Evolutionary conservation across 208 protist species (phyloP).

Genomic region (Acanthamoeba sp.): DNA sequence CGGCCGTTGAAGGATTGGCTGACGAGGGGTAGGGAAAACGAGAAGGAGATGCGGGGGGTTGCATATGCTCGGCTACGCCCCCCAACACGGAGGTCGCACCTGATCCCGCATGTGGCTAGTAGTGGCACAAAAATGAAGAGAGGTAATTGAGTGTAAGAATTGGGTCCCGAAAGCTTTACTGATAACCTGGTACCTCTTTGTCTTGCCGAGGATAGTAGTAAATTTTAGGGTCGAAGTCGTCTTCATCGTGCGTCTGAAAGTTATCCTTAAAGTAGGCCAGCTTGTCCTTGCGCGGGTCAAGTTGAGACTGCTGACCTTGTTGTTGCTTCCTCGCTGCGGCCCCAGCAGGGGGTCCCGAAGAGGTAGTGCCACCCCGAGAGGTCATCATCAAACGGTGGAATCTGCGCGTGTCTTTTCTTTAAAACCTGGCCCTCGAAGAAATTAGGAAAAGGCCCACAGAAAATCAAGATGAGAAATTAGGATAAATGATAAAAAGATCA

Average conservation of each 20-base stretch:
- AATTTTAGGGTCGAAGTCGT: slow-evolving; percentile 69
- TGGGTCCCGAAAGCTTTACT: too few relatives aligned
- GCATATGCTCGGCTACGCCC: background rate
- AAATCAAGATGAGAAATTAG: too few relatives aligned
- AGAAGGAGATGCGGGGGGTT: background rate
- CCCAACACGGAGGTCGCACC: background rate
- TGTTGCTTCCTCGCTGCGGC: background rate
- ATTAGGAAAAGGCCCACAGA: too few relatives aligned
- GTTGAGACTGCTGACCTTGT: background rate
- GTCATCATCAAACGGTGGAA: background rate
- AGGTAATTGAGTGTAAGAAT: background rate
- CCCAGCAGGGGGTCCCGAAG: background rate
- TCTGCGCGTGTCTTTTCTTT: too few relatives aligned
- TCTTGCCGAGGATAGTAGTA: slow-evolving; percentile 65
- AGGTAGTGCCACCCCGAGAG: background rate
- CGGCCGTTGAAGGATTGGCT: background rate
- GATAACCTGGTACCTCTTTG: slow-evolving; percentile 21
- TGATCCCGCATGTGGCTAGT: background rate
- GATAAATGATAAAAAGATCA: too few relatives aligned
- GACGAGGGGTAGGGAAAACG: background rate
- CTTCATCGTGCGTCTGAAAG: slow-evolving; percentile 67
- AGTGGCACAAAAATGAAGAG: background rate
- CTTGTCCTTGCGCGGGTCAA: slow-evolving; percentile 67
- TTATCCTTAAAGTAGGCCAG: slow-evolving; percentile 60
- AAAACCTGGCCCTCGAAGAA: too few relatives aligned